phyloP scores from a whole-genome alignment of 495 filamentous ascomycete genomes.

The Penicillium macrosclerotiorum region DNA sequence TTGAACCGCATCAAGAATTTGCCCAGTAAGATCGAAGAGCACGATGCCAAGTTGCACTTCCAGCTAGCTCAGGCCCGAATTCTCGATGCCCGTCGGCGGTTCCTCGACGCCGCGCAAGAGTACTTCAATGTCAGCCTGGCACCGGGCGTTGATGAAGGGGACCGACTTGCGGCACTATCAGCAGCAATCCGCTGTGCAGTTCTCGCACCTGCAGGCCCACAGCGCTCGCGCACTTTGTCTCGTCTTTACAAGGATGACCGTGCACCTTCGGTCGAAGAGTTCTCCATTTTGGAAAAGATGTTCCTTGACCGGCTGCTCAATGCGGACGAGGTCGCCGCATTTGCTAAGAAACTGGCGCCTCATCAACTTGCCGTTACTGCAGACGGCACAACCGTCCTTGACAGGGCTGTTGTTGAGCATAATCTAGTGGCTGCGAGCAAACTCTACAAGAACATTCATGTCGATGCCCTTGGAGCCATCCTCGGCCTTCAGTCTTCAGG shows the following conservation, averaged over 20 bases:
- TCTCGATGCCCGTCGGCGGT: constrained; percentile 82
- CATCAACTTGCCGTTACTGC: constrained; percentile 87
- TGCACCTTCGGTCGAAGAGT: constrained; percentile 70
- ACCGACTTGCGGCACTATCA: constrained; percentile 76
- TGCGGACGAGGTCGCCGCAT: constrained; percentile 78
- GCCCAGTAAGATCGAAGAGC: constrained; percentile 73
- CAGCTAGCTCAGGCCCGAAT: constrained; percentile 89
- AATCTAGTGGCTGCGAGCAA: constrained; percentile 84
- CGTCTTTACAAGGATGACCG: constrained; percentile 94
- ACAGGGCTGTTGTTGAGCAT: constrained; percentile 92
- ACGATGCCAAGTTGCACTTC: constrained; percentile 75
- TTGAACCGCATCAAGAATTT: constrained; percentile 92
- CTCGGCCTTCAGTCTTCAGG: constrained; percentile 58
- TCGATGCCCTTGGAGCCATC: constrained; percentile 71
- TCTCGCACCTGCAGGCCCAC: constrained; percentile 85
- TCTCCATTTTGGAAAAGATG: constrained; percentile 93
- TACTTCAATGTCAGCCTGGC: constrained; percentile 85
- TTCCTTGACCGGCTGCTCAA: constrained; percentile 85
- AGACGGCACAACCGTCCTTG: constrained; percentile 91
- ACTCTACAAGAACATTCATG: constrained; percentile 85
- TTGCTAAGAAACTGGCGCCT: constrained; percentile 72
- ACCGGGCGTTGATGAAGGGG: constrained; percentile 74
- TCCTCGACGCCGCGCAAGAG: constrained; percentile 82
- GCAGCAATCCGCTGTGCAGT: constrained; percentile 95
- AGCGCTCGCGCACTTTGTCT: constrained; percentile 73